Evolutionary conservation across 1,284 basidiomycete species (phyloP).

Genomic region (Trametes pubescens): DNA sequence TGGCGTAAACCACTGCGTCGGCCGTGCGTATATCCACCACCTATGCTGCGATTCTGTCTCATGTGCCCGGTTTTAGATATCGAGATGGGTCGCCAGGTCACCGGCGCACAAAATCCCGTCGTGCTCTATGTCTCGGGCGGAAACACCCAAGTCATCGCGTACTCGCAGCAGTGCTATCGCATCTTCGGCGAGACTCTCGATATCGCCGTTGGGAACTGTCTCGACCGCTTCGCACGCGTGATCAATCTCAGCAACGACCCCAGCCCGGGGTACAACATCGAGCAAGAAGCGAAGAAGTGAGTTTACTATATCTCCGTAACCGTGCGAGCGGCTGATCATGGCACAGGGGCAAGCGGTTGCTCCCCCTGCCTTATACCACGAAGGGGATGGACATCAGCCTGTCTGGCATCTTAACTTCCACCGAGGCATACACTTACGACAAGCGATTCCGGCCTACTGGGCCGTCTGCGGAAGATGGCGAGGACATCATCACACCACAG

Average conservation of each 20-base stretch:
- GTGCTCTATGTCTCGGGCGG: conserved; percentile 99
- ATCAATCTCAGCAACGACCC: conserved; percentile 97
- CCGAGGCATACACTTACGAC: conserved; percentile 88
- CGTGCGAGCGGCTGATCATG: conserved; percentile 15
- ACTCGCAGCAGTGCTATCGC: conserved; percentile 95
- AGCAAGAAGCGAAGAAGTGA: conserved; percentile 92
- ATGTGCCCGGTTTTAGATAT: conserved; percentile 75
- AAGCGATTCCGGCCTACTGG: conserved; percentile 69
- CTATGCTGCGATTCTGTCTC: not conserved
- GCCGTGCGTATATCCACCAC: conserved; percentile 69
- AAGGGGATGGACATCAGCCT: conserved; percentile 99
- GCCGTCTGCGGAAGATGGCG: conserved; percentile 48
- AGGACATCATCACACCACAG: conserved; percentile 88
- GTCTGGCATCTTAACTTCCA: conserved; percentile 90
- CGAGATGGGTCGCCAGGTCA: conserved; percentile 98
- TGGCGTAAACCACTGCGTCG: conserved; percentile 98
- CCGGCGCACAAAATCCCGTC: conserved; percentile 93
- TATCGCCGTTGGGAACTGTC: conserved; percentile 98
- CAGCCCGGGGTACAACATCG: conserved; percentile 98
- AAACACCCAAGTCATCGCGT: conserved; percentile 99
- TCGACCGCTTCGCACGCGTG: conserved; percentile 97
- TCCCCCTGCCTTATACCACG: conserved; percentile 93
- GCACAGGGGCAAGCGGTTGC: conserved; percentile 74
- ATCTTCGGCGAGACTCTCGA: conserved; percentile 99
- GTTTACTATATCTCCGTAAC: not conserved